Evolutionary conservation across 1,284 basidiomycete species (phyloP).

Genomic region (Malassezia brasiliensis): DNA sequence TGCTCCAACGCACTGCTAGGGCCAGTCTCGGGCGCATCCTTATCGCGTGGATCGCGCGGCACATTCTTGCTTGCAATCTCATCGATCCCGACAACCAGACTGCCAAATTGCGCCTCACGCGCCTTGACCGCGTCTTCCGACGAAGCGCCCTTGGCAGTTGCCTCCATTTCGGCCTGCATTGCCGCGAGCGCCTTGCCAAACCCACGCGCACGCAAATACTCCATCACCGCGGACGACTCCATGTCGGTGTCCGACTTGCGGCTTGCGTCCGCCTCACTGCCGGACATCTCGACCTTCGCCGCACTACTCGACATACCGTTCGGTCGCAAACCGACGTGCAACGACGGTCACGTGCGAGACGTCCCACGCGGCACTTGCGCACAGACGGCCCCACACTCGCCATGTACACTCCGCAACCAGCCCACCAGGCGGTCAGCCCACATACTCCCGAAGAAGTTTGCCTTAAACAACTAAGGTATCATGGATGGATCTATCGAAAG

Average conservation of each 20-base stretch:
- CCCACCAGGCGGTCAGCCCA: no score
- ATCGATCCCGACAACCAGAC: slow-evolving; percentile 56
- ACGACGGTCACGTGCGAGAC: not conserved
- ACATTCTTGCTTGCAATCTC: slow-evolving; percentile 47
- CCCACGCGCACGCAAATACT: slow-evolving; percentile 74
- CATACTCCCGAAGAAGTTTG: not conserved
- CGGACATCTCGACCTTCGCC: not conserved
- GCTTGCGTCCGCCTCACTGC: not conserved
- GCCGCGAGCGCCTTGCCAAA: slow-evolving; percentile 66
- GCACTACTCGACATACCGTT: not conserved
- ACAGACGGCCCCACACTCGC: no score
- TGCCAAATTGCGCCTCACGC: slow-evolving; percentile 47
- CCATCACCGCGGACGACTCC: slow-evolving; percentile 55
- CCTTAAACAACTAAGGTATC: not conserved
- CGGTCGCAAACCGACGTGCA: not conserved
- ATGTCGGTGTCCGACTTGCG: not conserved
- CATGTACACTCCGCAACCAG: not conserved
- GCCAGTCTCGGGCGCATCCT: slow-evolving; percentile 19
- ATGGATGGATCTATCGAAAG: not conserved
- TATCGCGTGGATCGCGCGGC: slow-evolving; percentile 38
- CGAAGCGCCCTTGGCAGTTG: slow-evolving; percentile 25
- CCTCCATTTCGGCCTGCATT: slow-evolving; percentile 60
- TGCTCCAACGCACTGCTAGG: slow-evolving; percentile 46
- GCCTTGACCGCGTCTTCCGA: slow-evolving; percentile 26
- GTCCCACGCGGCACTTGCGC: not conserved